phyloP scores from a whole-genome alignment of 1,139 yeast genomes.

The Komagataea norvegica region DNA sequence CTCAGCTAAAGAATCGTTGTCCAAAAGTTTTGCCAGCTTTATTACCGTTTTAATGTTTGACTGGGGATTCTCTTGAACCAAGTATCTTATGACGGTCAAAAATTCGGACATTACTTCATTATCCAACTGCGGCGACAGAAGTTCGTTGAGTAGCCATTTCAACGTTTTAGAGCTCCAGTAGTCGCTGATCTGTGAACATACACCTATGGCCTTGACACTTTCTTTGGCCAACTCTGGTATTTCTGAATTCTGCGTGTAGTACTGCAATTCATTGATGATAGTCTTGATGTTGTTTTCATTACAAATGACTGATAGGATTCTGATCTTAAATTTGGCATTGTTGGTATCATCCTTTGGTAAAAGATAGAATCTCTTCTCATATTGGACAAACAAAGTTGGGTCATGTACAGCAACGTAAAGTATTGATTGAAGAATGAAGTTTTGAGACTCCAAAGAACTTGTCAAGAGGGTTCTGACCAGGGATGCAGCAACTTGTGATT shows the following conservation, averaged over 20 bases:
- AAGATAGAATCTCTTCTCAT: constrained; percentile 50
- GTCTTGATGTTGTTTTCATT: constrained; percentile 45
- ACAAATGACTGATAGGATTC: constrained; percentile 55
- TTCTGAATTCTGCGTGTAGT: constrained; percentile 46
- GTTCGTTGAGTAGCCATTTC: constrained; percentile 44
- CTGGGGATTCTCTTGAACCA: constrained; percentile 61
- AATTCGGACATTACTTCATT: constrained; percentile 49
- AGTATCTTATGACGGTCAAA: constrained; percentile 61
- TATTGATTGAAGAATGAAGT: constrained; percentile 41
- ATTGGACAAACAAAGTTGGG: constrained; percentile 43
- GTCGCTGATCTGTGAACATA: constrained; percentile 41
- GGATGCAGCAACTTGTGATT: constrained; percentile 45
- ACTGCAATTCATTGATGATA: constrained; percentile 65
- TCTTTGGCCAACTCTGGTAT: constrained; percentile 41
- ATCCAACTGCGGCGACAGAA: constrained; percentile 23
- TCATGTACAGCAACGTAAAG: constrained; percentile 38
- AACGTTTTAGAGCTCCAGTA: constrained; percentile 32
- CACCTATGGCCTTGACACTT: constrained; percentile 56
- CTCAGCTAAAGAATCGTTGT: constrained; percentile 30
- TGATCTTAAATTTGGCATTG: constrained; percentile 54
- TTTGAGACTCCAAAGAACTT: constrained; percentile 33
- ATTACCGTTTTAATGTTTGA: constrained; percentile 36
- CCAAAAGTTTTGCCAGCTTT: constrained; percentile 34
- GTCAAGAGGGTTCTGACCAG: constrained; percentile 39
- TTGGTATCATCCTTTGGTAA: constrained; percentile 50